These are phyloP conservation scores for Aspergillus sparsus DNA, from an alignment of 495 filamentous ascomycete species.

Conservation along the genomic window DNA sequence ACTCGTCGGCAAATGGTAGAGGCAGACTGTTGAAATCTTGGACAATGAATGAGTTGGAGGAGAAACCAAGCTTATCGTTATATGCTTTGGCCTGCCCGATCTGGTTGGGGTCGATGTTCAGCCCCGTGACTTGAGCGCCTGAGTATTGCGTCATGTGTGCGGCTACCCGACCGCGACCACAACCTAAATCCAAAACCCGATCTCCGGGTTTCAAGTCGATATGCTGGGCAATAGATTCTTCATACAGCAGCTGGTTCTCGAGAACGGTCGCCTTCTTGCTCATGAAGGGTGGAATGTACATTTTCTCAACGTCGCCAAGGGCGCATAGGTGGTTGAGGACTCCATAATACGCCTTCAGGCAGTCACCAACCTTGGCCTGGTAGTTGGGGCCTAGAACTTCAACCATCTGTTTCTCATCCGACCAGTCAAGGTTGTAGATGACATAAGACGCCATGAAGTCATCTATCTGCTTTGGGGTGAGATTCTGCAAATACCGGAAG, in stretches of 20 bases:
- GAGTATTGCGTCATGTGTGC: slow-evolving; percentile 60
- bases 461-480: slow-evolving; percentile 60
- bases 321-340: slow-evolving; percentile 66
- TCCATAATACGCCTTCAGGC: slow-evolving; percentile 61
- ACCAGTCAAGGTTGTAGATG: slow-evolving; percentile 68
- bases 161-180: slow-evolving; percentile 61
- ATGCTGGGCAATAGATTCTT: slow-evolving; percentile 56
- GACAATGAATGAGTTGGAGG: slow-evolving; percentile 53
- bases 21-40: slow-evolving; percentile 62
- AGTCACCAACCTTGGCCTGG: slow-evolving; percentile 59
- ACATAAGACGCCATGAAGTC: slow-evolving; percentile 68
- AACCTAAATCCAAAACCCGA: slow-evolving; percentile 60
- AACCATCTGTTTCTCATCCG: slow-evolving; percentile 58
- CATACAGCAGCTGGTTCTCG: slow-evolving; percentile 59
- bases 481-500: slow-evolving; percentile 57
- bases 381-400: slow-evolving; percentile 59
- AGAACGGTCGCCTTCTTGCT: slow-evolving; percentile 54
- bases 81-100: slow-evolving; percentile 56
- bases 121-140: slow-evolving; percentile 57
- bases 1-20: slow-evolving; percentile 55
- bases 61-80: slow-evolving; percentile 49
- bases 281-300: slow-evolving; percentile 68
- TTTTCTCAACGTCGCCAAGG: slow-evolving; percentile 67
- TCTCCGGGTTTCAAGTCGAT: slow-evolving; percentile 53
- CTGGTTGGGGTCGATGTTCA: slow-evolving; percentile 66